Percentiles rank a stretch among this genome's conserved stretches.
phyloP scores from a whole-genome alignment of 1,284 basidiomycete species.

The Ceratobasidium papillatum region DNA sequence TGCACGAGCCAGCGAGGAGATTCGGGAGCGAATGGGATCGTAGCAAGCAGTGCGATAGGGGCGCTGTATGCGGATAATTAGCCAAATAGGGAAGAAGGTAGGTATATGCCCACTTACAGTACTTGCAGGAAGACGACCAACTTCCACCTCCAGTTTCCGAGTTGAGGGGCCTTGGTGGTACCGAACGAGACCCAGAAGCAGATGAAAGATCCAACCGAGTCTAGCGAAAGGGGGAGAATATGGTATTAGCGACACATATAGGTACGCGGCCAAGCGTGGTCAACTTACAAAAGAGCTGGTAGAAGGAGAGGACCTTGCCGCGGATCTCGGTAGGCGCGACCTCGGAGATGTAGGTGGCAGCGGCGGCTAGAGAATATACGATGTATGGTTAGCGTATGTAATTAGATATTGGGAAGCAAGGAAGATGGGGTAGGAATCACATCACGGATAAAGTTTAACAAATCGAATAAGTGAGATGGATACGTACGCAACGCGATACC shows the following conservation, averaged over 20 bases:
- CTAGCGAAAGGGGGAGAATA: neutral
- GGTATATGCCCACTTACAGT: slow-evolving; percentile 32
- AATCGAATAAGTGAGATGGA: neutral
- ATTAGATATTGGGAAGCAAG: neutral
- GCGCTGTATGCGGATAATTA: slow-evolving; percentile 2
- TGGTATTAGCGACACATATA: neutral
- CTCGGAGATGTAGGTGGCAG: slow-evolving; percentile 38
- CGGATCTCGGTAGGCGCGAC: slow-evolving; percentile 39
- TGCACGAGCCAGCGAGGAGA: slow-evolving; percentile 38
- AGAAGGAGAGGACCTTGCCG: slow-evolving; percentile 39
- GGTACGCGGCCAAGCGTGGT: neutral
- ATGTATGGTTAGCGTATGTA: neutral
- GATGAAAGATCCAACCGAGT: slow-evolving; percentile 39
- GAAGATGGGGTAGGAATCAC: neutral
- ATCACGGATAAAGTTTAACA: slow-evolving; percentile 14
- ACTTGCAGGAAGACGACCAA: slow-evolving; percentile 42
- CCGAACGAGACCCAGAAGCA: slow-evolving; percentile 41
- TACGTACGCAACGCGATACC: slow-evolving; percentile 35
- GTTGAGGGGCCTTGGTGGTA: slow-evolving; percentile 40
- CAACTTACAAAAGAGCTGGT: slow-evolving; percentile 37
- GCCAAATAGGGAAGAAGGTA: neutral
- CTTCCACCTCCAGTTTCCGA: slow-evolving; percentile 43
- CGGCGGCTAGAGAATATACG: slow-evolving; percentile 15
- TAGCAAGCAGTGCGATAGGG: slow-evolving; percentile 24
- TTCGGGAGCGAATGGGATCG: slow-evolving; percentile 39